These are phyloP conservation scores for Penicillium concentricum DNA, from an alignment of 2,329 filamentous ascomycete species.

Conservation along the genomic window DNA sequence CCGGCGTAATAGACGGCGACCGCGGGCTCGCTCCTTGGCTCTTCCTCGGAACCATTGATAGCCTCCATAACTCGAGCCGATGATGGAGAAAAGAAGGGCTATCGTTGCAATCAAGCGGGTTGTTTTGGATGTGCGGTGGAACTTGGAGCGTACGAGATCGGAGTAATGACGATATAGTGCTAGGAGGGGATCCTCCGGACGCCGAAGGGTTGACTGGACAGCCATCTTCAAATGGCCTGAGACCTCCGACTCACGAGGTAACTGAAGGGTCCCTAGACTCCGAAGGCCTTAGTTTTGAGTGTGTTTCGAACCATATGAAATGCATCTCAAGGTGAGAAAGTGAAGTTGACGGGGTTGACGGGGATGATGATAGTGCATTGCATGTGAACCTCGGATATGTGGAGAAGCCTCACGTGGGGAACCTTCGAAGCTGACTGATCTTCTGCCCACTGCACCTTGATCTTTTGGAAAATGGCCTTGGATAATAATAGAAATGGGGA, in stretches of 20 bases:
- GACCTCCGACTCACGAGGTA: conserved; percentile 5
- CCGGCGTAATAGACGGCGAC: conserved; percentile 74
- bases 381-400: conserved; percentile 30
- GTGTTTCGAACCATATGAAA: background rate
- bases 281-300: background rate
- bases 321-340: conserved; percentile 1
- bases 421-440: conserved; percentile 12
- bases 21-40: conserved; percentile 77
- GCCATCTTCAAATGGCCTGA: conserved; percentile 60
- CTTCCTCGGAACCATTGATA: conserved; percentile 72
- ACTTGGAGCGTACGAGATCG: conserved; percentile 47
- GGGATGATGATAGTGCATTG: conserved; percentile 14
- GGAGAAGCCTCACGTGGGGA: conserved; percentile 22
- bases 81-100: conserved; percentile 72
- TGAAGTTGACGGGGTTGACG: background rate
- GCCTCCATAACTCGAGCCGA: conserved; percentile 75
- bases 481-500: background rate
- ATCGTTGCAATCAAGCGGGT: conserved; percentile 75
- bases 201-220: conserved; percentile 78
- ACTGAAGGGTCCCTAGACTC: conserved; percentile 1
- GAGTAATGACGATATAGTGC: conserved; percentile 57
- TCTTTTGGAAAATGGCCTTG: background rate
- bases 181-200: conserved; percentile 65
- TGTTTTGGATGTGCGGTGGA: conserved; percentile 66
- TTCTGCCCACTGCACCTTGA: background rate